Percentiles rank a stretch among this genome's conserved stretches.
phyloP scores from a whole-genome alignment of 1,284 basidiomycete species.

The Ceratobasidium sp. region DNA sequence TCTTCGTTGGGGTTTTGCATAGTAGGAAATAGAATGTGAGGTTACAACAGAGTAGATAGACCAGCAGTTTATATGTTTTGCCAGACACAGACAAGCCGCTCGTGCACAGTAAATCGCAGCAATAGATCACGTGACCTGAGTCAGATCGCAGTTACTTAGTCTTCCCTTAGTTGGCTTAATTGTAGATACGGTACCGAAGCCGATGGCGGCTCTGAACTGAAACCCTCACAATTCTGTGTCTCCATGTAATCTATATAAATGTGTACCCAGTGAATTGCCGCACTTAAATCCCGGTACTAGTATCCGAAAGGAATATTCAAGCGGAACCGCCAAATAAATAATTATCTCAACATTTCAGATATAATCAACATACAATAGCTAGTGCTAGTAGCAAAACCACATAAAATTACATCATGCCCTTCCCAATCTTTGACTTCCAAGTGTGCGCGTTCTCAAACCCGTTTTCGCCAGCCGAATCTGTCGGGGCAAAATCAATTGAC shows the following conservation, averaged over 20 bases:
- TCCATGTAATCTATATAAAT: no score
- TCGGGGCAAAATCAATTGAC: not conserved
- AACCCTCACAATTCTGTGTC: not conserved
- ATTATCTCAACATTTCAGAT: no score
- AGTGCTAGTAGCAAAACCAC: not conserved
- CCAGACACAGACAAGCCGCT: conserved; percentile 30
- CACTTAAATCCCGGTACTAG: no score
- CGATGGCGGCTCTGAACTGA: not conserved
- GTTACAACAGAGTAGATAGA: not conserved
- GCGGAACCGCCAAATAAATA: no score
- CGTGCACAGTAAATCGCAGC: conserved; percentile 33
- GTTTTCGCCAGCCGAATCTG: conserved; percentile 82
- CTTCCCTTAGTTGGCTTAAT: no score
- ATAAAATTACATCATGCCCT: conserved; percentile 41
- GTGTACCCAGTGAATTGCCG: no score
- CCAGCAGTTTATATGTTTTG: conserved; percentile 4
- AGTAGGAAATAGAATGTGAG: conserved; percentile 51
- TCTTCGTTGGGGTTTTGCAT: conserved; percentile 82
- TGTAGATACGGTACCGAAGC: no score
- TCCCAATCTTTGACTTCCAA: conserved; percentile 89
- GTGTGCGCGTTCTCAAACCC: conserved; percentile 92
- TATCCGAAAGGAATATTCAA: no score
- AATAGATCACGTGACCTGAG: conserved; percentile 9
- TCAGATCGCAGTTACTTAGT: no score
- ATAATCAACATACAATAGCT: no score